Evolutionary conservation across 768 basidiomycete species (phyloP).

Genomic region (Hemileccinum rubropunctum): DNA sequence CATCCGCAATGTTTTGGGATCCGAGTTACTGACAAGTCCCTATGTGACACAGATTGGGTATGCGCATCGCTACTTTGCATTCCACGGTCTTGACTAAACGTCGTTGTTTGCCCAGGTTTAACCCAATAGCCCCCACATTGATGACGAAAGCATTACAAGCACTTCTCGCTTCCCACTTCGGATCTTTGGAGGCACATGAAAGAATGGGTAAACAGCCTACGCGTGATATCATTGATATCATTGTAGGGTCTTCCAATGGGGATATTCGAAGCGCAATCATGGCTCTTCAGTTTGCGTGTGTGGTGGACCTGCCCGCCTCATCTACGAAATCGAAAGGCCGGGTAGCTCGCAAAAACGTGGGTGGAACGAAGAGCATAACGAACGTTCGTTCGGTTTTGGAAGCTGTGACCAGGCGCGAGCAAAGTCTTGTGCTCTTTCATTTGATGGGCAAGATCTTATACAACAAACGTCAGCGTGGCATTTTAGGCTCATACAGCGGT

Average conservation of each 20-base stretch:
- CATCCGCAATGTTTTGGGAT: conserved; percentile 67
- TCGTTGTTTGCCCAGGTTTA: conserved; percentile 57
- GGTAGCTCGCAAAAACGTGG: conserved; percentile 32
- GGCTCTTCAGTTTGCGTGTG: conserved; percentile 84
- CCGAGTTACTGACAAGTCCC: conserved; percentile 63
- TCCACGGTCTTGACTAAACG: neutral
- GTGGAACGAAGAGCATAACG: conserved; percentile 14
- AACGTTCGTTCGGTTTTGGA: conserved; percentile 50
- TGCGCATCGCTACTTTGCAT: conserved; percentile 19
- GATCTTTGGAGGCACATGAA: conserved; percentile 20
- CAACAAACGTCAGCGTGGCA: conserved; percentile 70
- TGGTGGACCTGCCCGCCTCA: conserved; percentile 32
- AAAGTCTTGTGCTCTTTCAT: conserved; percentile 87
- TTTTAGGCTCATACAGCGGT: neutral
- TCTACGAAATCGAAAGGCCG: conserved; percentile 20
- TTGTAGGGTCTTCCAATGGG: conserved; percentile 80
- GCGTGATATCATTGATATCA: conserved; percentile 67
- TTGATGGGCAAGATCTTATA: conserved; percentile 91
- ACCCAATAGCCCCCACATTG: conserved; percentile 86
- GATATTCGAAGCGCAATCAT: conserved; percentile 94
- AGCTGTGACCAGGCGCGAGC: conserved; percentile 77
- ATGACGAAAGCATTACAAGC: conserved; percentile 74
- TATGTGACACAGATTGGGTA: conserved; percentile 82
- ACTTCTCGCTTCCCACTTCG: conserved; percentile 50
- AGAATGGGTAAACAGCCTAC: conserved; percentile 40